These are phyloP conservation scores for Larix kaempferi DNA, from an alignment of 75 land plant genomes.

Conservation along the genomic window DNA sequence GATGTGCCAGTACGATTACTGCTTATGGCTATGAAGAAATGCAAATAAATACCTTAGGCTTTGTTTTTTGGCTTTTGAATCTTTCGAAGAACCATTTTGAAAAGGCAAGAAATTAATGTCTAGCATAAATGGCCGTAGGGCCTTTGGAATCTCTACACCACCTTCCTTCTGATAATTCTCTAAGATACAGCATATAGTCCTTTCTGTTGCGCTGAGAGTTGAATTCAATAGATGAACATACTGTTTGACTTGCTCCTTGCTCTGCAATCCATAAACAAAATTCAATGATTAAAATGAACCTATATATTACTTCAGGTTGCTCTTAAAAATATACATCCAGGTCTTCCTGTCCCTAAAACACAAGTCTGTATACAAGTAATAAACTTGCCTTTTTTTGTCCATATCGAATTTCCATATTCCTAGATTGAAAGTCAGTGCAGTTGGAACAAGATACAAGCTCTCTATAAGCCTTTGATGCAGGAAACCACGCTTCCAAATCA, in stretches of 20 bases:
- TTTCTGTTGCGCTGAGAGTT: constrained; percentile 91
- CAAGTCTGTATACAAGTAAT: not conserved
- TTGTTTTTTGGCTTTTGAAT: constrained; percentile 20
- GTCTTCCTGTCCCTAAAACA: not conserved
- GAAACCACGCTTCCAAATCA: constrained; percentile 97
- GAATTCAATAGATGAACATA: constrained; percentile 90
- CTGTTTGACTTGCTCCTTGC: constrained; percentile 79
- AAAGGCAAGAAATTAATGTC: constrained; percentile 75
- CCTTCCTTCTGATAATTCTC: constrained; percentile 89
- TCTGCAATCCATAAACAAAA: constrained; percentile 32
- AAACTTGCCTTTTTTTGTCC: constrained; percentile 88
- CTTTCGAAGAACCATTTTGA: constrained; percentile 26
- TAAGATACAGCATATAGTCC: constrained; percentile 90
- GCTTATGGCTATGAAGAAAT: too few species aligned
- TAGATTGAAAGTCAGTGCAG: constrained; percentile 90
- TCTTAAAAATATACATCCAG: not conserved
- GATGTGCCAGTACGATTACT: too few species aligned
- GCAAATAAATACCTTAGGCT: constrained; percentile 12
- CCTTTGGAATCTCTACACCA: constrained; percentile 78
- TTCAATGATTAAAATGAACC: not conserved
- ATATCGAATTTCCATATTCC: constrained; percentile 83
- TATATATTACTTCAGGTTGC: not conserved
- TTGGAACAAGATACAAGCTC: constrained; percentile 98
- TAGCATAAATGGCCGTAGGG: constrained; percentile 64
- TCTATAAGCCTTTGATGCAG: constrained; percentile 88